Conservation (phyloP, 768 basidiomycete genomes). For the Xerocomus potaroensis region DNA sequence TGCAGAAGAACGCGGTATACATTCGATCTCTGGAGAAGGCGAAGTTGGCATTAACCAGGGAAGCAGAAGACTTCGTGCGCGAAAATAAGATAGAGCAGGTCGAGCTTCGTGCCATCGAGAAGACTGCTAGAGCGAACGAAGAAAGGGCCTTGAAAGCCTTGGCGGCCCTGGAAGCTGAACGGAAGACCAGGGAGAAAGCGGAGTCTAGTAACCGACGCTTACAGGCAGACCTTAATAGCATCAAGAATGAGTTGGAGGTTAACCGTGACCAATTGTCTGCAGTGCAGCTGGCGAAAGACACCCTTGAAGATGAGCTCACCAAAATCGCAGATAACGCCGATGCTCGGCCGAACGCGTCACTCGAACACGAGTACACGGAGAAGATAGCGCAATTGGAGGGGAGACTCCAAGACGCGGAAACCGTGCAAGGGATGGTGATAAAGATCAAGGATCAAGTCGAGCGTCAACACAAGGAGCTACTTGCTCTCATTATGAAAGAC, state of each 20-base stretch:
- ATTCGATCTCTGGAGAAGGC: conserved; percentile 87
- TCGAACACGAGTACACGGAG: conserved; percentile 61
- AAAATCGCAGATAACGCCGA: conserved; percentile 60
- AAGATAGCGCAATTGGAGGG: conserved; percentile 60
- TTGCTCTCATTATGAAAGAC: conserved; percentile 55
- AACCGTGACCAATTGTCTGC: conserved; percentile 48
- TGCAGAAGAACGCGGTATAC: conserved; percentile 67
- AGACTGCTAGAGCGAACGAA: conserved; percentile 57
- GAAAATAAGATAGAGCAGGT: conserved; percentile 69
- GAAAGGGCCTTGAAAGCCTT: conserved; percentile 53
- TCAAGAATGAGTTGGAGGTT: conserved; percentile 54
- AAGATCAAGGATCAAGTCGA: conserved; percentile 61
- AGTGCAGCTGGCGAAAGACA: conserved; percentile 58
- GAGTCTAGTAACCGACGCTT: conserved; percentile 59
- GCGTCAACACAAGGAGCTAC: conserved; percentile 68
- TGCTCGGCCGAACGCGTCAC: conserved; percentile 49
- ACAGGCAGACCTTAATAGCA: conserved; percentile 55
- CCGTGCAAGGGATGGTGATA: conserved; percentile 43
- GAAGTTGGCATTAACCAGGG: conserved; percentile 64
- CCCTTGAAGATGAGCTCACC: conserved; percentile 63
- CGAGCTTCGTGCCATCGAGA: conserved; percentile 66
- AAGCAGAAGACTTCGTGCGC: conserved; percentile 77
- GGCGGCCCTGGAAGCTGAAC: conserved; percentile 63
- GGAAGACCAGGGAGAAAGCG: conserved; percentile 57
- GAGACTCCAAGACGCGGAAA: conserved; percentile 55